Percentiles rank a stretch among this genome's conserved stretches.
phyloP scores from a whole-genome alignment of 495 filamentous ascomycete genomes.

The Trichoderma reesei region DNA sequence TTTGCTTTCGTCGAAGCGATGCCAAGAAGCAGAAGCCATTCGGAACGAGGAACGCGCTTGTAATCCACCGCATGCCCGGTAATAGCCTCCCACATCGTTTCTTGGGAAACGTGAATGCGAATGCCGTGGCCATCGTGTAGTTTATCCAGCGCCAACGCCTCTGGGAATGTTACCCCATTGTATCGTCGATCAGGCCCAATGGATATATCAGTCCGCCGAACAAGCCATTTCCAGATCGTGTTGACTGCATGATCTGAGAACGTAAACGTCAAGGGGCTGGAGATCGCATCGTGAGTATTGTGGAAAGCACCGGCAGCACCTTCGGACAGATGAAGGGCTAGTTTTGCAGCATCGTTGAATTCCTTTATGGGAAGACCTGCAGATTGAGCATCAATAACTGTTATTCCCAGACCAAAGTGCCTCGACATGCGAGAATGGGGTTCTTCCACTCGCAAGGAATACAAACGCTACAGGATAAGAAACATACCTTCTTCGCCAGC shows the following conservation, averaged over 20 bases:
- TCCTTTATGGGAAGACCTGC: neutral
- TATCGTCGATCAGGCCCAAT: constrained; percentile 30
- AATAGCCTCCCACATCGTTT: constrained; percentile 60
- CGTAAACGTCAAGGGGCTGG: neutral
- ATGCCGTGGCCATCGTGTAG: neutral
- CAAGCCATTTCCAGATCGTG: constrained; percentile 38
- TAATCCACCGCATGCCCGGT: constrained; percentile 72
- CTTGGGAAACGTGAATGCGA: constrained; percentile 31
- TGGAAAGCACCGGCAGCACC: neutral
- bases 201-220: constrained; percentile 30
- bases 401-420: neutral
- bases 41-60: constrained; percentile 50
- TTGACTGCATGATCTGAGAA: constrained; percentile 14
- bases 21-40: constrained; percentile 69
- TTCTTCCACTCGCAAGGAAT: neutral
- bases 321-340: neutral
- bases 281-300: neutral
- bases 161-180: constrained; percentile 30
- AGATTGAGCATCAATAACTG: neutral
- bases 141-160: constrained; percentile 33
- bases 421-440: neutral
- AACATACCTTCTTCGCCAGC: constrained; percentile 60
- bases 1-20: constrained; percentile 61
- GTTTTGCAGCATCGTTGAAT: neutral
- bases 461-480: constrained; percentile 8